Percentiles rank a stretch among this genome's conserved stretches.
These are phyloP conservation scores for Pseudozyma tsukubaensis DNA, from an alignment of 1,284 basidiomycete genomes.

Conservation along the genomic window DNA sequence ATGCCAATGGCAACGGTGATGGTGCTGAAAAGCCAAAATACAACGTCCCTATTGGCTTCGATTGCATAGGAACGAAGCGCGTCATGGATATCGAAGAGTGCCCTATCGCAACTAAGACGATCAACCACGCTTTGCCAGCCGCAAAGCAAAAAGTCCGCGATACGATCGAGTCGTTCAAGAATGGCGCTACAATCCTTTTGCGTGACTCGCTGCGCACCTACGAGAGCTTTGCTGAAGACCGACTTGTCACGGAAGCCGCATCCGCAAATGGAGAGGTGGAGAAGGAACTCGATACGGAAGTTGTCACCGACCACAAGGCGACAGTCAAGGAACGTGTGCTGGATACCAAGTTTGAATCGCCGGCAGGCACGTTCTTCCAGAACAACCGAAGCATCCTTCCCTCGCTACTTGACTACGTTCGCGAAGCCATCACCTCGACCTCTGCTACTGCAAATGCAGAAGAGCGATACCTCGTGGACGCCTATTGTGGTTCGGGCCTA, in stretches of 20 bases:
- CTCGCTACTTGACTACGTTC: constrained; percentile 84
- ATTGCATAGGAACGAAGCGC: constrained; percentile 78
- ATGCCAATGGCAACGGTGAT: constrained; percentile 48
- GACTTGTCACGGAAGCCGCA: constrained; percentile 8
- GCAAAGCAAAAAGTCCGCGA: constrained; percentile 78
- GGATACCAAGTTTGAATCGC: constrained; percentile 84
- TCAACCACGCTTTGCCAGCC: constrained; percentile 78
- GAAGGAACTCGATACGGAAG: constrained; percentile 46
- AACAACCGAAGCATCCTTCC: constrained; percentile 95
- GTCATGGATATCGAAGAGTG: constrained; percentile 98
- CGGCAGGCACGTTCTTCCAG: constrained; percentile 88
- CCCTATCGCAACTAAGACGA: constrained; percentile 84
- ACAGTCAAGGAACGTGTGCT: constrained; percentile 88
- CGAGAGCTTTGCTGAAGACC: constrained; percentile 46
- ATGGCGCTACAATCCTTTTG: constrained; percentile 88
- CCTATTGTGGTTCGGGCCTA: constrained; percentile 77
- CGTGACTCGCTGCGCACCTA: constrained; percentile 80
- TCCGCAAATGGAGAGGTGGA: constrained; percentile 22
- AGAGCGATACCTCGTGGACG: constrained; percentile 61
- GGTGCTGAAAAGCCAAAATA: constrained; percentile 69
- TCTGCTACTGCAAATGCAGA: background rate
- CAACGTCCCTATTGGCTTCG: constrained; percentile 90
- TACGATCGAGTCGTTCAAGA: constrained; percentile 85
- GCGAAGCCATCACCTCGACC: constrained; percentile 59
- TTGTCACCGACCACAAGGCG: constrained; percentile 82